These are phyloP conservation scores for Knoxdaviesia capensis DNA, from an alignment of 2,329 filamentous ascomycete genomes.

Conservation along the genomic window DNA sequence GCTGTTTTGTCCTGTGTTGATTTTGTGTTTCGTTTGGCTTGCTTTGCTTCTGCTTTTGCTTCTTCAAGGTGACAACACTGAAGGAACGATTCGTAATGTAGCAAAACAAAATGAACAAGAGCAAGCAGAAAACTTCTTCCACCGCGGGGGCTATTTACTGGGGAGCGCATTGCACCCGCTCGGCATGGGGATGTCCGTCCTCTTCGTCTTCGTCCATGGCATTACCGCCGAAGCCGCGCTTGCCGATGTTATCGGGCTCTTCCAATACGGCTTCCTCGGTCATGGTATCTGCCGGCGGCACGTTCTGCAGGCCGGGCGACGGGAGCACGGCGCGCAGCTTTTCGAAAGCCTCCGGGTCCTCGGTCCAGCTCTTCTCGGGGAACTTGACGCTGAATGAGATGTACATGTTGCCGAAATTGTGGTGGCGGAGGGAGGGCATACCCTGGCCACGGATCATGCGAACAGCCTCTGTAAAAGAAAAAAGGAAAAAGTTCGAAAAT, in stretches of 20 bases:
- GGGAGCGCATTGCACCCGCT: constrained; percentile 72
- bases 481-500: neutral
- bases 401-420: constrained; percentile 90
- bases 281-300: constrained; percentile 70
- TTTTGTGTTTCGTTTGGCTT: too few relatives aligned
- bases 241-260: constrained; percentile 52
- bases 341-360: constrained; percentile 50
- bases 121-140: neutral
- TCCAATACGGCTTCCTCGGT: constrained; percentile 77
- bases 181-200: constrained; percentile 51
- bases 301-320: constrained; percentile 36
- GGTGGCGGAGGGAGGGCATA: constrained; percentile 91
- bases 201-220: constrained; percentile 51
- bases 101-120: neutral
- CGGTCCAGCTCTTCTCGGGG: constrained; percentile 56
- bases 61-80: too few relatives aligned
- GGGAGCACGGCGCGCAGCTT: constrained; percentile 75
- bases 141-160: constrained; percentile 36
- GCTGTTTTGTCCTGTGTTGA: too few relatives aligned
- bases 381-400: constrained; percentile 97
- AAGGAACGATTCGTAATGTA: too few relatives aligned
- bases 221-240: constrained; percentile 43
- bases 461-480: constrained; percentile 43
- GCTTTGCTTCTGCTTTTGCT: too few relatives aligned
- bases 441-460: constrained; percentile 93